Conservation (phyloP, 2,329 filamentous ascomycete genomes). For the Beauveria caledonica region DNA sequence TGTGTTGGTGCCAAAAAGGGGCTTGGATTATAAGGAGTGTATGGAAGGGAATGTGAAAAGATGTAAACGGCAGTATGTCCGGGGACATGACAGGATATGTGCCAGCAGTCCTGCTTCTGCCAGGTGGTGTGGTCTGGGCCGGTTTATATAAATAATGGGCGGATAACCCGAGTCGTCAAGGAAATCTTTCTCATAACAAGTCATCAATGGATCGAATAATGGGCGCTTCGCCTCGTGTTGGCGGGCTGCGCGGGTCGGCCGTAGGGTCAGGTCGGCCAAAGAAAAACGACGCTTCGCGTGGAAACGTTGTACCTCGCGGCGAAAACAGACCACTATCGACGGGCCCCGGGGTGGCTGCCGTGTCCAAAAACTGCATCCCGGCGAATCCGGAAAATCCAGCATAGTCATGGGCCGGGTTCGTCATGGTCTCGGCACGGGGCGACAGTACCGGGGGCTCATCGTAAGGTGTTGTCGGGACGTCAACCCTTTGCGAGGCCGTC, state of each 20-base stretch:
- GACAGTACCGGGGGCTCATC: slow-evolving; percentile 56
- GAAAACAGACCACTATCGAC: slow-evolving; percentile 38
- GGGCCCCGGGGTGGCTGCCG: slow-evolving; percentile 42
- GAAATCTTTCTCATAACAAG: slow-evolving; percentile 45
- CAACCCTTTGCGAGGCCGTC: neutral
- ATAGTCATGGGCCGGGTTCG: slow-evolving; percentile 50
- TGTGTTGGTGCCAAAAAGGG: neutral
- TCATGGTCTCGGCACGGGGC: slow-evolving; percentile 65
- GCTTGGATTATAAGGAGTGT: slow-evolving; percentile 3
- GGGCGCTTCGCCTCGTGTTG: slow-evolving; percentile 63
- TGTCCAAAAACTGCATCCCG: slow-evolving; percentile 45
- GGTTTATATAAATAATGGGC: neutral
- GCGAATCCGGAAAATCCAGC: slow-evolving; percentile 14
- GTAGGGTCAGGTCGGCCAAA: slow-evolving; percentile 44
- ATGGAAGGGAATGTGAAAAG: neutral
- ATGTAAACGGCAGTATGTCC: neutral
- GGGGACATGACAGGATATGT: neutral
- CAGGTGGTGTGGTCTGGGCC: neutral
- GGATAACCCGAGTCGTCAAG: neutral
- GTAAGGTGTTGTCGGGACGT: slow-evolving; percentile 14
- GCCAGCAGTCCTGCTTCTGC: slow-evolving; percentile 9
- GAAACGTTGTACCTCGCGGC: slow-evolving; percentile 43
- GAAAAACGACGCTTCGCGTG: slow-evolving; percentile 43
- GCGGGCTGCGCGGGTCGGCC: slow-evolving; percentile 65
- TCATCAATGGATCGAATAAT: slow-evolving; percentile 75